Percentiles rank a stretch among this genome's conserved stretches.
Evolutionary conservation across 1,139 yeast species (phyloP).

Genomic region (Taiozyma sp.): DNA sequence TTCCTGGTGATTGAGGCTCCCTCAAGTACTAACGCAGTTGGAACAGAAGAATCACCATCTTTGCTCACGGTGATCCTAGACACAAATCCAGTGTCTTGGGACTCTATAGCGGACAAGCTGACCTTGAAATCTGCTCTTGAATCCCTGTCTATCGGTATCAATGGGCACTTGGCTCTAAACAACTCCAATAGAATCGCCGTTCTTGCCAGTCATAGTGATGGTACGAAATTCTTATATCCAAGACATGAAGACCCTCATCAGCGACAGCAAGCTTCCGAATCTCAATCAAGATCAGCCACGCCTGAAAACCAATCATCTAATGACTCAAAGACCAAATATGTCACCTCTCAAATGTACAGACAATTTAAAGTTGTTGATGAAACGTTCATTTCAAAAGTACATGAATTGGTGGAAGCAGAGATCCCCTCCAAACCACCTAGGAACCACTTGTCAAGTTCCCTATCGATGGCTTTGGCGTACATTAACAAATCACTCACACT

Average conservation of each 20-base stretch:
- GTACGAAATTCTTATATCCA: conserved; percentile 74
- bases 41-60: conserved; percentile 69
- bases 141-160: conserved; percentile 63
- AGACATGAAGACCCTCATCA: conserved; percentile 1
- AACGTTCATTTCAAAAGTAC: conserved; percentile 58
- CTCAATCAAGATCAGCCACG: conserved; percentile 25
- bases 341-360: conserved; percentile 65
- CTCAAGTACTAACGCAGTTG: not conserved
- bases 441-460: conserved; percentile 21
- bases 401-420: conserved; percentile 34
- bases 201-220: conserved; percentile 68
- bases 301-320: conserved; percentile 16
- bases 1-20: not conserved
- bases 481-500: conserved; percentile 60
- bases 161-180: conserved; percentile 83
- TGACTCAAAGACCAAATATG: conserved; percentile 20
- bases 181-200: conserved; percentile 83
- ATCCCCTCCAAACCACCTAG: conserved; percentile 20
- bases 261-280: conserved; percentile 4
- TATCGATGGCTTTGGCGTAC: conserved; percentile 60
- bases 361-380: conserved; percentile 84
- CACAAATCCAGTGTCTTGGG: conserved; percentile 55
- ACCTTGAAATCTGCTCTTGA: conserved; percentile 51
- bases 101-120: conserved; percentile 29
- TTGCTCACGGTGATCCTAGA: conserved; percentile 76